A percentile compares a stretch with the other conserved stretches of the same genome.
These are phyloP conservation scores for Saccharomycopsis phalli DNA, from an alignment of 1,139 yeast genomes.

Conservation along the genomic window DNA sequence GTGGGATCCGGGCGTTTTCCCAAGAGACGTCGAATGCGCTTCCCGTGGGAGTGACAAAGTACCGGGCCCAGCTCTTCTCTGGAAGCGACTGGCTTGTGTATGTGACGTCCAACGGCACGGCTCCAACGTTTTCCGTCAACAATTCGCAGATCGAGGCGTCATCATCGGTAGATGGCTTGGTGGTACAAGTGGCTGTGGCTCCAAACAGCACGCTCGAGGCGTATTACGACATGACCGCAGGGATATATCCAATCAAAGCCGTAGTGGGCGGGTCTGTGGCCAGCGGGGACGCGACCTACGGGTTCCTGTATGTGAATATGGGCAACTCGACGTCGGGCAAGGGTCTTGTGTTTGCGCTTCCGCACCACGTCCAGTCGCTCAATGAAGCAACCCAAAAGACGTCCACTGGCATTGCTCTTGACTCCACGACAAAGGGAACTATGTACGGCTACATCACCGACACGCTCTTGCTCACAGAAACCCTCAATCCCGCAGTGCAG, in stretches of 20 bases:
- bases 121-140: constrained; percentile 32
- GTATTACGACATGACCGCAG: constrained; percentile 54
- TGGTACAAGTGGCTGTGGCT: constrained; percentile 51
- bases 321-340: constrained; percentile 47
- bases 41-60: constrained; percentile 39
- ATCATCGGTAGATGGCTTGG: constrained; percentile 41
- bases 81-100: constrained; percentile 52
- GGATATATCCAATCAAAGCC: constrained; percentile 42
- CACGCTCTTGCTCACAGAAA: constrained; percentile 41
- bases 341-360: constrained; percentile 57
- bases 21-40: constrained; percentile 37
- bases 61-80: constrained; percentile 43
- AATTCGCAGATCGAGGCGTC: constrained; percentile 37
- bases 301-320: constrained; percentile 41
- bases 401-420: constrained; percentile 41
- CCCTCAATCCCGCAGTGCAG: constrained; percentile 39
- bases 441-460: constrained; percentile 54
- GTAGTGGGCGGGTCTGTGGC: constrained; percentile 31
- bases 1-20: constrained; percentile 42
- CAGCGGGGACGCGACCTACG: constrained; percentile 32
- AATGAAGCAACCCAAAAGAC: constrained; percentile 29
- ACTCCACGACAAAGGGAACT: constrained; percentile 58
- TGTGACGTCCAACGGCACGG: constrained; percentile 41
- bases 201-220: constrained; percentile 34
- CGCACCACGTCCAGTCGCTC: constrained; percentile 59